Percentiles rank a stretch among this genome's conserved stretches.
Conservation (phyloP, 148 eudicot species). For the Agrostemma githago region DNA sequence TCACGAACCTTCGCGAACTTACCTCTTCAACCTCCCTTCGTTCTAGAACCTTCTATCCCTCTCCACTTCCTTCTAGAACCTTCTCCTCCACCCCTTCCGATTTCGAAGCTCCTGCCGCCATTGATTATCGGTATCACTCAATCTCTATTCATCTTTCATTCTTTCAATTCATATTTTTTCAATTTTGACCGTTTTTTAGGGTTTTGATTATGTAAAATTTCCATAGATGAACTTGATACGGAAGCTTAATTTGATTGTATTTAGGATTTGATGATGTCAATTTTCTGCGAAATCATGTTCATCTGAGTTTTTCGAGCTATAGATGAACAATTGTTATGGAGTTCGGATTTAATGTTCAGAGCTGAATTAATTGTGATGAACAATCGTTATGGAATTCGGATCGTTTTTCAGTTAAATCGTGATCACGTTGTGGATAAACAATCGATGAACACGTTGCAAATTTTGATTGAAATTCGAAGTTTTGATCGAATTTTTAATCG, state of each 20-base stretch:
- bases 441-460: not conserved
- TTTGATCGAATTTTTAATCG: too few relatives aligned
- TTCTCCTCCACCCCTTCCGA: constrained; percentile 42
- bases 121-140: constrained; percentile 49
- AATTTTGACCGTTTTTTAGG: too few relatives aligned
- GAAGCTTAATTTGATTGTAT: too few relatives aligned
- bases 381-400: too few relatives aligned
- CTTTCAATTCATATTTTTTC: not conserved
- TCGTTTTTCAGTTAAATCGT: too few relatives aligned
- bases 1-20: constrained; percentile 29
- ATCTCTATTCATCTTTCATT: too few relatives aligned
- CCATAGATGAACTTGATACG: too few relatives aligned
- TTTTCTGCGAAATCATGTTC: too few relatives aligned
- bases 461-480: not conserved
- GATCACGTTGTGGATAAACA: too few relatives aligned
- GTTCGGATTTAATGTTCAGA: not conserved
- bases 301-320: constrained; percentile 1
- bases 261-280: too few relatives aligned
- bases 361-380: too few relatives aligned
- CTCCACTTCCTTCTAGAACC: constrained; percentile 26
- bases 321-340: not conserved
- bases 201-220: too few relatives aligned
- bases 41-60: not conserved
- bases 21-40: not conserved
- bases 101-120: constrained; percentile 43